Base-by-base conservation (phyloP, 2,329 filamentous ascomycete species). In the Cladosporium oxysporum region DNA sequence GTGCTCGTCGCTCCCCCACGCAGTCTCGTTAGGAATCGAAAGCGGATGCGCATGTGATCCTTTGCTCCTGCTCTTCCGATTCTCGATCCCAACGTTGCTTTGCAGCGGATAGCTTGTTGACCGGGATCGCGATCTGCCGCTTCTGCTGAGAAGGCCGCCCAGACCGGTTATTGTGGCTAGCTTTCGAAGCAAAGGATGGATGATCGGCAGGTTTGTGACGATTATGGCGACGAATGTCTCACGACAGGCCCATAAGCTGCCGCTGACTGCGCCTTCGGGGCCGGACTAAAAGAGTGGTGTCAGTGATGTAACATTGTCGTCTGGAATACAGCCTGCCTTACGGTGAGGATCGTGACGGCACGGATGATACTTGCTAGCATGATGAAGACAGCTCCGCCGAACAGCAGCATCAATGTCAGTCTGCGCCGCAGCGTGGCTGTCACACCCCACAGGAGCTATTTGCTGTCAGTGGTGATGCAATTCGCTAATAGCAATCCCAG, bases 201-300 rank as follows among this genome's bases (percentile, higher is more conserved):
- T 41, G 59, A 62, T 62, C n/a, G 59, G 59, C 0, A 62, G 44
- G 59, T 62, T 62, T 1, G 59, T 62, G 3, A 62, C 59, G 59
- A 62, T 62, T 29, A 62, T 53, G 6, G 59, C 59, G 14, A 62
- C 59, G 31, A 62, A 62, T 11, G 59, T 62, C 11, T 62, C 59
- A 21, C 59, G 59, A 14, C 59, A 62, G 12, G 59, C 59, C 59
- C 59, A 62, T 10, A 28, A 14, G 21, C 59, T 62, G 29, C 59
- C 59, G 44, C 44, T 52, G 29, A 62, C 59, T 53, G 59, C 59
- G 47, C 59, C 59, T 14, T 62, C 59, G 7, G 59, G 59, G 21
- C 59, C 59, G 23, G 59, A 26, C 59, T 62, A 7, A 10, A 44
- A 11, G 57, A 28, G 14, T 1, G 10, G n/a, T 50, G 44, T 61